phyloP scores from a whole-genome alignment of 2,329 filamentous ascomycete species.

The Allantophomopsis lycopodina region DNA sequence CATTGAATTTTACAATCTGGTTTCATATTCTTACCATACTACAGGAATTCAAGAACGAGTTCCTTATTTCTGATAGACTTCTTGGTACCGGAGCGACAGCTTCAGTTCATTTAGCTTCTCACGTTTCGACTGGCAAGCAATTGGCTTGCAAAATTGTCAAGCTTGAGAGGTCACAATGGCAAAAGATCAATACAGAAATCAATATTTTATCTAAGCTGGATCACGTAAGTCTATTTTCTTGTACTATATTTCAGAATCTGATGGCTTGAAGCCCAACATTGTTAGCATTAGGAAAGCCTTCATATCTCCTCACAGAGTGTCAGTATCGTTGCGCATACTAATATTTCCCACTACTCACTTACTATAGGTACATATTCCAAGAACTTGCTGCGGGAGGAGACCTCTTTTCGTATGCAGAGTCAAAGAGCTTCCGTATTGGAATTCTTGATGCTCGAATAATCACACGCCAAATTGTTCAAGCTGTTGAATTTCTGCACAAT shows the following conservation, averaged over 20 bases:
- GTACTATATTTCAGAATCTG: not conserved
- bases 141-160: conserved; percentile 56
- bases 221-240: conserved; percentile 29
- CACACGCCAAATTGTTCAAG: conserved; percentile 15
- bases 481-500: conserved; percentile 15
- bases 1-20: no score
- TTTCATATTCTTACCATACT: not conserved
- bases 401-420: conserved; percentile 15
- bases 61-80: conserved; percentile 30
- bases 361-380: conserved; percentile 36
- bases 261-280: conserved; percentile 33
- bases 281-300: conserved; percentile 36
- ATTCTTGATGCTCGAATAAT: conserved; percentile 14
- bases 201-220: conserved; percentile 36
- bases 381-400: conserved; percentile 37
- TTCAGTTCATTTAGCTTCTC: conserved; percentile 36
- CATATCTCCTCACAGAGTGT: conserved; percentile 32
- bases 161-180: conserved; percentile 19
- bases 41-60: conserved; percentile 28
- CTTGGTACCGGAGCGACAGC: conserved; percentile 40
- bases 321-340: conserved; percentile 7
- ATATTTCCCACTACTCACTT: not conserved
- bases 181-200: conserved; percentile 31
- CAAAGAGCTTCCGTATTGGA: conserved; percentile 8
- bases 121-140: conserved; percentile 39